Evolutionary conservation across 2,329 filamentous ascomycete genomes (phyloP), one percentile per base, ranked within the genome.

Genomic region (Cryphonectria naterciae): DNA sequence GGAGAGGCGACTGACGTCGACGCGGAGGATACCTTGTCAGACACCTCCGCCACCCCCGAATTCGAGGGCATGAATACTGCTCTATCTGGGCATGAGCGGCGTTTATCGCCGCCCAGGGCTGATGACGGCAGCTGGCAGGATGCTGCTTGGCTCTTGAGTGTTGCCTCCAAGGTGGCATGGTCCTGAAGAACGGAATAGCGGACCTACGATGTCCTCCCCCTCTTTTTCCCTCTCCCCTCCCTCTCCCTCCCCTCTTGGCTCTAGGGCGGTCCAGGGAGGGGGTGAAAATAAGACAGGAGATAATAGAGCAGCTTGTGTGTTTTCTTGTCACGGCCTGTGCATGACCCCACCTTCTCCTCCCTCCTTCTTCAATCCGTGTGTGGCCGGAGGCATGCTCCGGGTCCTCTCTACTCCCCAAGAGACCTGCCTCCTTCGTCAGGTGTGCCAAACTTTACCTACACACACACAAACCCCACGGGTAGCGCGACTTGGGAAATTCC

Each of bases 111-210:
- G 15, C 77, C 87, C 77, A 84, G 84, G 58, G 81, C 83, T 11
- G 85, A 91, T 67, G 85, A 88, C 60, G 88, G 88, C 22, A 86
- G 86, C 11, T 92, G 89, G 90, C 85, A 87, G 70, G 90, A 92
- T 78, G 90, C 89, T 37, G 89, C 89, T 22, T 92, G 90, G 90
- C 79, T 92, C 63, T 79, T 92, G 69, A 90, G 85, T 73, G 88
- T 92, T 73, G 90, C 89, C 15, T 85, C 86, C 37, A 90, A 88
- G 76, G 86, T 90, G 15, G 71, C 71, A 19, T 73, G 71, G 71
- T 71, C 71, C 37, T 73, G 54, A 67, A 39, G 17, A 39, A 39
- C n/a, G 25, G 28, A 64, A 62, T 32, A 28, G 37, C 54, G 22
- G 52, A 35, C 63, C 52, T 62, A 58, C 68, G 65, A 46, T 15